Evolutionary conservation across 2,329 filamentous ascomycete genomes (phyloP).

Genomic region (Colletotrichum sp.): DNA sequence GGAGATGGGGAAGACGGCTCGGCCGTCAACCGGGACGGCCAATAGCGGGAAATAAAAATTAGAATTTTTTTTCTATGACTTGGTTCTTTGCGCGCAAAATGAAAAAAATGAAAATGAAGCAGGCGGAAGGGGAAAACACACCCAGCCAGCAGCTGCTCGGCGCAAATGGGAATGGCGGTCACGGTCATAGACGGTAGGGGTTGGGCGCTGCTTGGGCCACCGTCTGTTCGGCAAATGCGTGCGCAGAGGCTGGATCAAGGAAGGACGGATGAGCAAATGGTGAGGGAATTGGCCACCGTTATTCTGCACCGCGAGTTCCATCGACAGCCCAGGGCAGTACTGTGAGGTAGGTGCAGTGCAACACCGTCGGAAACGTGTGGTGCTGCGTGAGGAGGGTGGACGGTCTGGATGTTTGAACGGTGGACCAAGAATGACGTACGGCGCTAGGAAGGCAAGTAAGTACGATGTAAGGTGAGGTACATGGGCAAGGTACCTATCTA

Average conservation of each 20-base stretch:
- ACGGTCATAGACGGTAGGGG: slow-evolving; percentile 17
- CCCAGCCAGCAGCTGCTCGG: neutral
- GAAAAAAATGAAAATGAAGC: neutral
- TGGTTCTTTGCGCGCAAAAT: neutral
- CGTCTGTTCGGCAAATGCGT: slow-evolving; percentile 7
- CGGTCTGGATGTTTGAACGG: neutral
- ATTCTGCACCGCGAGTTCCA: neutral
- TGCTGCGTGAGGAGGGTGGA: neutral
- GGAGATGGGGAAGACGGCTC: neutral
- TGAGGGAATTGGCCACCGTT: slow-evolving; percentile 51
- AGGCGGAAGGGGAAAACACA: neutral
- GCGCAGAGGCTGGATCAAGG: neutral
- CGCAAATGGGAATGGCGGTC: slow-evolving; percentile 17
- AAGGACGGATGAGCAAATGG: slow-evolving; percentile 63
- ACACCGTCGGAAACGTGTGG: neutral
- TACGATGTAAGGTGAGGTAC: neutral
- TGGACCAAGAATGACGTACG: slow-evolving; percentile 4
- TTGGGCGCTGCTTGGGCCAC: slow-evolving; percentile 8
- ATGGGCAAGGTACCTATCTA: neutral
- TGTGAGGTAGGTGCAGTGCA: neutral
- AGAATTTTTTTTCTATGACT: neutral
- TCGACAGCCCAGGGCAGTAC: neutral
- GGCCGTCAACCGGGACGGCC: slow-evolving; percentile 4
- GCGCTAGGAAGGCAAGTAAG: neutral
- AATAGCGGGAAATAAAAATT: neutral